Evolutionary conservation across 345 rosid genomes (phyloP).

Genomic region (Populus pruinosa): DNA sequence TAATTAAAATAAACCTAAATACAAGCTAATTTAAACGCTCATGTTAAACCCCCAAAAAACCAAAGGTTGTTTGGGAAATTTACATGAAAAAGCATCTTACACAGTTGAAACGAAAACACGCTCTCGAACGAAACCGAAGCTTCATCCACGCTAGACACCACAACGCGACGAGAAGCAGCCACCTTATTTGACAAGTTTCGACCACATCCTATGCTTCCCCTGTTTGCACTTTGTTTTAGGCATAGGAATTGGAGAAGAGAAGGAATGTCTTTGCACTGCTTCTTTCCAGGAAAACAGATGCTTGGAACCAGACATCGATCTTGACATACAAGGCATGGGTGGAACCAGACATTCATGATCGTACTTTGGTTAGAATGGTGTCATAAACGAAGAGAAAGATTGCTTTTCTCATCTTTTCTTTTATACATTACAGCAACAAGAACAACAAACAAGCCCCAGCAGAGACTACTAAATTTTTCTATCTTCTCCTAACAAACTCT

Average conservation of each 20-base stretch:
- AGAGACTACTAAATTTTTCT: conserved; percentile 9
- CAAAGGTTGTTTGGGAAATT: no score
- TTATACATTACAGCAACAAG: conserved; percentile 28
- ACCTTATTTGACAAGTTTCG: background rate
- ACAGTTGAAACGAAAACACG: no score
- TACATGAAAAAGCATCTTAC: no score
- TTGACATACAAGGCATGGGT: background rate
- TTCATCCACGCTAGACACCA: no score
- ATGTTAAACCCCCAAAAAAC: no score
- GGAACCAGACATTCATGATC: no score
- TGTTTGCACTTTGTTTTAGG: background rate
- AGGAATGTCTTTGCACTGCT: background rate
- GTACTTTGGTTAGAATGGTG: no score
- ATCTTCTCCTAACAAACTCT: conserved; percentile 3
- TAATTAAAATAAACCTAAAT: no score
- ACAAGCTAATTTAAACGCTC: no score
- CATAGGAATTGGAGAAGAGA: background rate
- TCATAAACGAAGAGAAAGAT: no score
- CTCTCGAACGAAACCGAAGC: no score
- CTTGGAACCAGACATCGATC: background rate
- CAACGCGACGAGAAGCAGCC: no score
- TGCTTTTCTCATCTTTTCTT: conserved; percentile 3
- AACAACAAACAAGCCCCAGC: conserved; percentile 5
- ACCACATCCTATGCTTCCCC: background rate
- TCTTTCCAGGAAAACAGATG: background rate